phyloP scores from a whole-genome alignment of 192 early-diverging fungal genomes.

The Phlyctochytrium planicorne region DNA sequence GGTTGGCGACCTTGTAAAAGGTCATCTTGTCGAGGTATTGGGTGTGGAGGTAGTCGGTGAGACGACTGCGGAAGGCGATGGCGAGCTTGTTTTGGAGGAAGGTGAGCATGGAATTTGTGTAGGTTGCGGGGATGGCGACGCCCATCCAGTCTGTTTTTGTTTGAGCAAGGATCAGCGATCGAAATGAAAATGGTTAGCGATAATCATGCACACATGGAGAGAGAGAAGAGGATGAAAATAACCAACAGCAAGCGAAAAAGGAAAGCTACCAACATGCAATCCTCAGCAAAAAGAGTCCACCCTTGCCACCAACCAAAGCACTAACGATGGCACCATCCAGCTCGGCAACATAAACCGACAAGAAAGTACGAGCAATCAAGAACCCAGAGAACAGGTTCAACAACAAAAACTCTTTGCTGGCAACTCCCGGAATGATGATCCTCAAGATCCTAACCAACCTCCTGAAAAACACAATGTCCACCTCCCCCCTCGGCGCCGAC shows the following conservation, averaged over 20 bases:
- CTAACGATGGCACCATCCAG: constrained; percentile 83
- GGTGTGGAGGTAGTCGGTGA: constrained; percentile 86
- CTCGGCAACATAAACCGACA: constrained; percentile 89
- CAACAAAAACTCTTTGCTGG: constrained; percentile 83
- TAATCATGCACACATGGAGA: neutral
- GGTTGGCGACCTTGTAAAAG: constrained; percentile 89
- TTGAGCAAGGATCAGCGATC: neutral
- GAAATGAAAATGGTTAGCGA: neutral
- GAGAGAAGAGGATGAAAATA: neutral
- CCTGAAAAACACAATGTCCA: constrained; percentile 58
- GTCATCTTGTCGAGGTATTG: constrained; percentile 88
- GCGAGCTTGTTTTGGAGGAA: constrained; percentile 56
- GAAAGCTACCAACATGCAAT: constrained; percentile 51
- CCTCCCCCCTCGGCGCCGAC: constrained; percentile 36
- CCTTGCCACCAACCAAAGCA: constrained; percentile 73
- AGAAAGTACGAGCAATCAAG: constrained; percentile 83
- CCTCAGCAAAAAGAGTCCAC: constrained; percentile 77
- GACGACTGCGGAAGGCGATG: constrained; percentile 51
- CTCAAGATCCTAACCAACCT: constrained; percentile 69
- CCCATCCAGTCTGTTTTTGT: constrained; percentile 72
- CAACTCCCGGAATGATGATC: constrained; percentile 83
- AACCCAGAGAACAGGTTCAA: constrained; percentile 82
- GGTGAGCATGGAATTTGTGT: constrained; percentile 88
- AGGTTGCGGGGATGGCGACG: constrained; percentile 91
- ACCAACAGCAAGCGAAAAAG: neutral